These are phyloP conservation scores for Fusarium nurragi DNA, from an alignment of 2,329 filamentous ascomycete species.

Conservation along the genomic window DNA sequence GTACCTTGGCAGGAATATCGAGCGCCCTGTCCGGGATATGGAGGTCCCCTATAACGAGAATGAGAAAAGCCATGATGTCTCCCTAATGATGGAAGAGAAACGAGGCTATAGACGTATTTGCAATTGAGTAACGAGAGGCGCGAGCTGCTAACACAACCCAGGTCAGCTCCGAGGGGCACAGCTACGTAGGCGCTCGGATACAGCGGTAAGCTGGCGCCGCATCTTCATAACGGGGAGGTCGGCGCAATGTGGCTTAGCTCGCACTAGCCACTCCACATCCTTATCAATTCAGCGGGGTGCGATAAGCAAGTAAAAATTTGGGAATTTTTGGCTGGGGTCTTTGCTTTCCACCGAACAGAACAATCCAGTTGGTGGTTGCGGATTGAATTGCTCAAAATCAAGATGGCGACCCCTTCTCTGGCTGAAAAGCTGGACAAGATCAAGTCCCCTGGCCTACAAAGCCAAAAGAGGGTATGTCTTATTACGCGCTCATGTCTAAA, in stretches of 20 bases:
- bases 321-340: constrained; percentile 41
- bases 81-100: constrained; percentile 34
- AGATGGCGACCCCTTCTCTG: constrained; percentile 63
- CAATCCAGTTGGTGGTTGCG: constrained; percentile 42
- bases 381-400: constrained; percentile 44
- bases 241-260: constrained; percentile 24
- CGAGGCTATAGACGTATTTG: constrained; percentile 33
- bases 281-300: constrained; percentile 44
- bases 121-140: constrained; percentile 34
- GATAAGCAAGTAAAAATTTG: constrained; percentile 47
- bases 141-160: constrained; percentile 42
- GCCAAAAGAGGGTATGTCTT: constrained; percentile 82
- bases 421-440: constrained; percentile 97
- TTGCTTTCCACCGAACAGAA: constrained; percentile 46
- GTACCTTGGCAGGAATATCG: constrained; percentile 89
- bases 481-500: neutral
- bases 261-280: constrained; percentile 19
- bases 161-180: constrained; percentile 43
- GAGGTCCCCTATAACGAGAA: constrained; percentile 90
- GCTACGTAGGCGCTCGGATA: constrained; percentile 44
- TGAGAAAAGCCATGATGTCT: constrained; percentile 82
- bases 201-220: constrained; percentile 40
- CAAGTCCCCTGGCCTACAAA: constrained; percentile 94
- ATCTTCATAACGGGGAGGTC: constrained; percentile 38
- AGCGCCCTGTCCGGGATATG: constrained; percentile 93